Base-by-base conservation (phyloP, 352 stramenopile genomes). In the Phytophthora uliginosa region DNA sequence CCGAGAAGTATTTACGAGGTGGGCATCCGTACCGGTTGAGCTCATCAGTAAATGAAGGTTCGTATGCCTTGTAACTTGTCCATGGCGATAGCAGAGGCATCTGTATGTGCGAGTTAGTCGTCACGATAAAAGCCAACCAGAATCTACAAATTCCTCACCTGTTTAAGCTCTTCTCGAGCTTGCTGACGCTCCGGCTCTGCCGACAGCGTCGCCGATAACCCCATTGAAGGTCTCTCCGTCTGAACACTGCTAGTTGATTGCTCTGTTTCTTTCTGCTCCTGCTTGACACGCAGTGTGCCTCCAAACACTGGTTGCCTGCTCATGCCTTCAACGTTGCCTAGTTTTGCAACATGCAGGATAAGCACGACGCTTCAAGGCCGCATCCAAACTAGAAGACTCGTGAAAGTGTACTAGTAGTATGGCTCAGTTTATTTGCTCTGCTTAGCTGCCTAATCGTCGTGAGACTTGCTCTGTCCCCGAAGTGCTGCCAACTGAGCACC, bases 51-150 rank as follows among this genome's bases (percentile, higher is more conserved):
- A 92, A 85, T 3, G 76, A 78, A 3, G 77, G 63, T 17, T 92
- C 84, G 28, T 76, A 66, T 0, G 83, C 81, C 8, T 78, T 64
- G 47, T 83, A 82, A 4, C 18, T 69, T 3, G 75, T 87, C 84
- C 82, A 92, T 18, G 84, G 82, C 7, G 79, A 63, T 18, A 92
- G 34, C 53, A 89, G 54, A 53, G 77, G 71, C 57, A 90, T 85
- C 62, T 81, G 24, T 2, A 65, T 17, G 10, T 0, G 42, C 38
- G 2, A 9, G 34, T 59, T 15, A 71, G 20, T 7, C 42, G 4
- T 47, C 18, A 58, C 22, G 9, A 12, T 50, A 12, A 17, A 60
- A 4, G 7, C 6, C n/a, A n/a, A 47, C 3, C 18, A 3, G 18
- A 59, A 50, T 7, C 28, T 18, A 8, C 12, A 20, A 7, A 54